Base-by-base conservation (phyloP, 805 yeast genomes). In the Sugiyamaella floridensis region DNA sequence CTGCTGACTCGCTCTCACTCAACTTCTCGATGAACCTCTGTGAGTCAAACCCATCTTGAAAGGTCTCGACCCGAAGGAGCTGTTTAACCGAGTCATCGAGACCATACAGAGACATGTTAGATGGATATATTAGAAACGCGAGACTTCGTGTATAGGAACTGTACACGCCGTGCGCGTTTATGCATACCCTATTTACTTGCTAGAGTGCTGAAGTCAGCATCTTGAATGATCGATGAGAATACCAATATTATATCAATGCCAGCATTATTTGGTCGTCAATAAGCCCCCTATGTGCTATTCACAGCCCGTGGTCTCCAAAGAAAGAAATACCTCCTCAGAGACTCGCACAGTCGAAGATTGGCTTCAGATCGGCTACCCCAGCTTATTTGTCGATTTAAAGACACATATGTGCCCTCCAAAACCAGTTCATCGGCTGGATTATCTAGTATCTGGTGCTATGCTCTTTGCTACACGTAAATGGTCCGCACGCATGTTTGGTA, bases 1-100 rank as follows among this genome's bases (percentile, higher is more conserved):
- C 41, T 8, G 18, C 29, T 12, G 51, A 41, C 58, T 85, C 86
- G 62, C 83, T 85, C 62, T 81, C 81, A 56, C 90, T 80, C 58
- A 90, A 71, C 62, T 81, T 85, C 64, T 89, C 93, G 26, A 89
- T 80, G 66, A 89, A 88, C 51, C 87, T 92, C 55, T 83, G 78
- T 2, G 87, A 87, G 0, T 89, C 79, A 52, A 86, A 70, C 14
- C 66, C 65, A 6, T 61, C 62, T 55, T 57, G 40, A 46, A 69
- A 68, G 19, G 60, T 57, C 45, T 65, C 67, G 40, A 63, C 54
- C 47, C 55, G 53, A 46, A 69, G 63, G 54, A 65, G 64, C 56
- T 58, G 56, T 55, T 65, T 63, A 19, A 63, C 62, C 18, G 61
- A 49, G 40, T 67, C 69, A 49, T 67, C 71, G 45, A 69, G 63